Evolutionary conservation across 1,139 yeast species (phyloP), one percentile per base, ranked within the genome.

Genomic region (Candida glucosophila): DNA sequence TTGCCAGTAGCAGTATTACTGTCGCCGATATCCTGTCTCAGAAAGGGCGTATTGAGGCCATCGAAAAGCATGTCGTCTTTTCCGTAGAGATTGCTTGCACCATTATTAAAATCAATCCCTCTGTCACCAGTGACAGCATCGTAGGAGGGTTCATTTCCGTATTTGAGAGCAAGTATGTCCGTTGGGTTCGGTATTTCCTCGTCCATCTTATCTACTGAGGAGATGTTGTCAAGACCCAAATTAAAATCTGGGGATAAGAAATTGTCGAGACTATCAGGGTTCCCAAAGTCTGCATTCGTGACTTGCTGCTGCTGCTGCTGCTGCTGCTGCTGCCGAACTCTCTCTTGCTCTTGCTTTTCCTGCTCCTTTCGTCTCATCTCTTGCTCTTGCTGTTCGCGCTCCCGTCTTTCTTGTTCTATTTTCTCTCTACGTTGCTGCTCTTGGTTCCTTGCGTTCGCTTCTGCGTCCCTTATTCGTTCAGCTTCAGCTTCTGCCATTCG

Each of bases 31-130:
- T n/a, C n/a, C 25, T 50, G 60, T 29, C 62, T 69, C 19, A 62
- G 41, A 25, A 63, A 40, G 24, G 58, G 54, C 66, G 62, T 61
- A 33, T 63, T 59, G 24, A 64, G 46, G 3, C 67, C 70, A 28
- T 62, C 68, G 10, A 64, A 41, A 8, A 62, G 44, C 58, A 58
- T 62, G 37, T 61, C 66, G 31, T 58, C 66, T 30, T 54, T 62
- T 3, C 60, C 67, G 19, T 63, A 40, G 22, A 63, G 40, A 26
- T 58, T 60, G 32, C 61, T 58, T 55, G 61, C 57, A 25, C 32
- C 33, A 6, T 29, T 28, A 20, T 29, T 34, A 13, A 29, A 36
- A n/a, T 28, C 36, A n/a, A n/a, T n/a, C n/a, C n/a, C n/a, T n/a
- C n/a, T n/a, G n/a, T n/a, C n/a, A n/a, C n/a, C n/a, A n/a, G n/a